Evolutionary conservation across 2,329 filamentous ascomycete genomes (phyloP), one percentile per base, ranked within the genome.

Genomic region (Dothistroma pini): DNA sequence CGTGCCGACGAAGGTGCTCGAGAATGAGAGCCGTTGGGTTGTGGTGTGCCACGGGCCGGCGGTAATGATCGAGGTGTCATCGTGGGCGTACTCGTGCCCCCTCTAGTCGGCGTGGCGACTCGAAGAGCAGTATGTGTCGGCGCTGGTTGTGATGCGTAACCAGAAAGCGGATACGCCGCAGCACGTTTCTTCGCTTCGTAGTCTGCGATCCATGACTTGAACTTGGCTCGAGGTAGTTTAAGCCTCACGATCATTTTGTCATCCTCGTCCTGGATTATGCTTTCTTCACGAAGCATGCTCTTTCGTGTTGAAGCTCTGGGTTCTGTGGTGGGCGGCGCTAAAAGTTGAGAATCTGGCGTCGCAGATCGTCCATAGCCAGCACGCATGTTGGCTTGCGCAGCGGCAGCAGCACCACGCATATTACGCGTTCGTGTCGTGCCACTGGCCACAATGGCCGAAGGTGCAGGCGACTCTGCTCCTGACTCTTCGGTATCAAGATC

Each of bases 401-500:
- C 89, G 29, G 87, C 88, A 16, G 93, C 93, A 16, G 93, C 93
- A 57, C 91, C 92, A 59, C 93, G 88, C 85, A 97, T 92, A 54
- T 89, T 89, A 73, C 93, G 85, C 9, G 92, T 96, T 64, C 93
- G 85, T 41, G 92, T 88, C 1, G 93, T 96, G 51, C 91, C 91
- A 47, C 91, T 88, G 0, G 92, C 96, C 25, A 69, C 54, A 44
- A 63, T 58, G 16, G 65, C 57, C 4, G 70, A 68, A 31, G 71
- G 71, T 14, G 69, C 68, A 29, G 71, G 65, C n/a, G 93, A 96
- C 62, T 96, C 93, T 19, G 89, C 86, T 0, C 83, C 86, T 0
- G 91, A 96, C 61, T 96, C 91, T 59, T 97, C 93, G 72, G 91
- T 96, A 31, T 96, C 92, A 54, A 93, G 91, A 0, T 95, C 93